phyloP scores from a whole-genome alignment of 768 basidiomycete genomes.

The Mycena rebaudengoi region DNA sequence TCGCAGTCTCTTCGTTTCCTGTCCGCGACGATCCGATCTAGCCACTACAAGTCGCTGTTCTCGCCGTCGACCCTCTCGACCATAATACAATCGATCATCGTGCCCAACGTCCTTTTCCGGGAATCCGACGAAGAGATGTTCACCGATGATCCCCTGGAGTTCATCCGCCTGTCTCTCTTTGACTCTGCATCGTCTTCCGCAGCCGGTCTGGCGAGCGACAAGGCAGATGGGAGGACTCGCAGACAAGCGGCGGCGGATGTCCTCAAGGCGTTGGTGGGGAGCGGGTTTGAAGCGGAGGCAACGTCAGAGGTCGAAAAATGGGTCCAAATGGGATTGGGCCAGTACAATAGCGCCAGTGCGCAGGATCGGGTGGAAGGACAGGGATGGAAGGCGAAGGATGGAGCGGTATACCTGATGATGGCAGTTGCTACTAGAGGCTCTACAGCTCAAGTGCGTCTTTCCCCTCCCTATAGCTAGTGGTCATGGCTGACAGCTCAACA shows the following conservation, averaged over 20 bases:
- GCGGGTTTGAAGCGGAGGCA: conserved; percentile 84
- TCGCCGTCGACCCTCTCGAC: conserved; percentile 81
- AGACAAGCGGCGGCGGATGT: conserved; percentile 95
- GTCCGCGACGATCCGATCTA: conserved; percentile 90
- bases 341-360: conserved; percentile 54
- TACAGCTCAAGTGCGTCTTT: conserved; percentile 72
- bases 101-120: conserved; percentile 91
- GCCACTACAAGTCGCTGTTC: conserved; percentile 86
- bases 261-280: conserved; percentile 87
- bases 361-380: conserved; percentile 56
- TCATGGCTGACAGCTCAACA: conserved; percentile 37
- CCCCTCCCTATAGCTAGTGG: background rate
- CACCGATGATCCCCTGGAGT: conserved; percentile 96
- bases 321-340: conserved; percentile 76
- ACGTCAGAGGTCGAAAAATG: conserved; percentile 89
- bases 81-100: conserved; percentile 88
- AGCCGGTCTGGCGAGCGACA: conserved; percentile 37
- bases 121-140: conserved; percentile 95
- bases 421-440: conserved; percentile 92
- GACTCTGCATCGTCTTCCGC: conserved; percentile 74
- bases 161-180: conserved; percentile 67
- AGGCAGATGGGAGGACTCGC: conserved; percentile 82
- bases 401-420: conserved; percentile 92
- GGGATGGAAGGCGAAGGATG: conserved; percentile 93
- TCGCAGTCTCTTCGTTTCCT: conserved; percentile 92